These are phyloP conservation scores for Didymellaceae sp. DNA, from an alignment of 2,329 filamentous ascomycete genomes.

Conservation along the genomic window DNA sequence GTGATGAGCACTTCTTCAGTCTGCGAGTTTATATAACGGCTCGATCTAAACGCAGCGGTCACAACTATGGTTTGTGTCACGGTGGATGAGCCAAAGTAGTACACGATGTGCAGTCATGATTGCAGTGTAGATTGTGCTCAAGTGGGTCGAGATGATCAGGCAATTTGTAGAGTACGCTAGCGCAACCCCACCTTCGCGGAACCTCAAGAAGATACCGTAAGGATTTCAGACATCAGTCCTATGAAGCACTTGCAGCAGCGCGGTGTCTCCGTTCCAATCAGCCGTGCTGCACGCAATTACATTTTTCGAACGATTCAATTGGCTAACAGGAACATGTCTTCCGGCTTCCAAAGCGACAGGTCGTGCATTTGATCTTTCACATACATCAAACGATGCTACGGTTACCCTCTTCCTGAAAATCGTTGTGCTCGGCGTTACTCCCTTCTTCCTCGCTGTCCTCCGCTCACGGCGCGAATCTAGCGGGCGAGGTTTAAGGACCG, in stretches of 20 bases:
- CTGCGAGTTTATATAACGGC: background rate
- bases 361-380: constrained; percentile 17
- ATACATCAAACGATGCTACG: constrained; percentile 10
- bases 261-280: constrained; percentile 15
- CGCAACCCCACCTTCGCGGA: constrained; percentile 9
- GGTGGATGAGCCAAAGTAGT: background rate
- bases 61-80: background rate
- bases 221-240: constrained; percentile 11
- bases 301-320: constrained; percentile 3
- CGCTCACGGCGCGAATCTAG: background rate
- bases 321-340: constrained; percentile 2
- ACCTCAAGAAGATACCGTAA: constrained; percentile 2
- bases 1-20: background rate
- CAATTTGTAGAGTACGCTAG: constrained; percentile 13
- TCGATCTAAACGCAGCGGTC: background rate
- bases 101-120: background rate
- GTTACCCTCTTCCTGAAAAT: constrained; percentile 10
- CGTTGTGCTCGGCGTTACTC: background rate
- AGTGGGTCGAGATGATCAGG: too few relatives aligned
- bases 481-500: background rate
- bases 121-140: too few relatives aligned
- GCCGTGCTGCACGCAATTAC: constrained; percentile 20
- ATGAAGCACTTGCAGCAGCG: constrained; percentile 20
- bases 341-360: constrained; percentile 14
- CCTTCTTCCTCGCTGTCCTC: background rate